Percentiles rank a stretch among this genome's conserved stretches.
These are phyloP conservation scores for Arabidopsis suecica DNA, from an alignment of 345 rosid species.

Conservation along the genomic window DNA sequence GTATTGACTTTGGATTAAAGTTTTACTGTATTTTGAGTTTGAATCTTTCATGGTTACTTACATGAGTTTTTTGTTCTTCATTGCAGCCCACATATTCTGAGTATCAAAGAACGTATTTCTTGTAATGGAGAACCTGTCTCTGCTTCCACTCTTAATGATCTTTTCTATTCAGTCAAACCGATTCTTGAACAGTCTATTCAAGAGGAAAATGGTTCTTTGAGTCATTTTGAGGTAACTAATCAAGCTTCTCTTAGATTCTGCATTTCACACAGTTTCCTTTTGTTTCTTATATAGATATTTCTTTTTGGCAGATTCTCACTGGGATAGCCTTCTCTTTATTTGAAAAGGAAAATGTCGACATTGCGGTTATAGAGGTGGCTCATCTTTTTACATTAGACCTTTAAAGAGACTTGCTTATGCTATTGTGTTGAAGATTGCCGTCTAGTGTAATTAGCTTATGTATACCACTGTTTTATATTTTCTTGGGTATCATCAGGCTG, in stretches of 20 bases:
- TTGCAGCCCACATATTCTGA: conserved; percentile 79
- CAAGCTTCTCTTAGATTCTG: not conserved
- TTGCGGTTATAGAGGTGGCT: conserved; percentile 79
- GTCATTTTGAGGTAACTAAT: conserved; percentile 83
- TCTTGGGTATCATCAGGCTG: conserved; percentile 57
- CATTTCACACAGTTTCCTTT: not conserved
- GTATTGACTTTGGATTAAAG: not conserved
- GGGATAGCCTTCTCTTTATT: conserved; percentile 77
- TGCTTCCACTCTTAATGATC: conserved; percentile 57
- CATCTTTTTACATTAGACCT: not conserved
- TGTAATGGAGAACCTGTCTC: conserved; percentile 69
- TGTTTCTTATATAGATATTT: not conserved
- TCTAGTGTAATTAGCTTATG: not conserved
- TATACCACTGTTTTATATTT: not conserved
- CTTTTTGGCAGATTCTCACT: conserved; percentile 68
- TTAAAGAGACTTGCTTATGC: not conserved
- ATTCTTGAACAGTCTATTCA: conserved; percentile 64
- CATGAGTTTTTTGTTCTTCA: conserved; percentile 19
- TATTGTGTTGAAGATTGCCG: not conserved
- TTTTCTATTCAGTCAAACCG: conserved; percentile 59
- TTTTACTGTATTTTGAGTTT: not conserved
- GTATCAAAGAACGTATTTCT: conserved; percentile 79
- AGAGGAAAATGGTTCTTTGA: conserved; percentile 65
- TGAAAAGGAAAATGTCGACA: conserved; percentile 73
- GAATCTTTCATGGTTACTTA: not conserved